These are phyloP conservation scores for Pseudoneurospora amorphoporcata DNA, from an alignment of 495 filamentous ascomycete genomes.

Conservation along the genomic window DNA sequence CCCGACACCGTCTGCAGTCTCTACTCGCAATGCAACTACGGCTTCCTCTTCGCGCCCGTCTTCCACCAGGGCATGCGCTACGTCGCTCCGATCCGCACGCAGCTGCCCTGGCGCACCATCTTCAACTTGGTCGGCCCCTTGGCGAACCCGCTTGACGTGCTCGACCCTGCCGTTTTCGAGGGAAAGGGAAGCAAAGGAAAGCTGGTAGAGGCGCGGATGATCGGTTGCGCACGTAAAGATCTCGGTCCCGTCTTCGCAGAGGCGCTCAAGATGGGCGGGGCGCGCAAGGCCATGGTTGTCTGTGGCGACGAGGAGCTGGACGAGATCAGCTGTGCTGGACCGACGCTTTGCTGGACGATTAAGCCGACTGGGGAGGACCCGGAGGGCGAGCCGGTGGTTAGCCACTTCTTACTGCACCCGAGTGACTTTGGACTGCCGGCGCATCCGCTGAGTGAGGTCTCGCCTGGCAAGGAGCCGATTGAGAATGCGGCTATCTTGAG, in stretches of 20 bases:
- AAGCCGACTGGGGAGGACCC: constrained; percentile 32
- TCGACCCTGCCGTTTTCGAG: background rate
- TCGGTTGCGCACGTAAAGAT: constrained; percentile 80
- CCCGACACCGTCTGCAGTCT: constrained; percentile 56
- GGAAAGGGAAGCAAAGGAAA: background rate
- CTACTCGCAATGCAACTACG: constrained; percentile 74
- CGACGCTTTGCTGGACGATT: constrained; percentile 80
- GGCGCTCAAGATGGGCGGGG: constrained; percentile 66
- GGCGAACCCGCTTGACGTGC: constrained; percentile 70
- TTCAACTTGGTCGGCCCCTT: constrained; percentile 95
- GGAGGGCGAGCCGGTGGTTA: constrained; percentile 44
- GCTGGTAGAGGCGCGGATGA: constrained; percentile 71
- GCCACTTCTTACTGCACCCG: constrained; percentile 66
- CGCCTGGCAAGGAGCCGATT: constrained; percentile 70
- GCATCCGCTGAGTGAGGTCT: constrained; percentile 67
- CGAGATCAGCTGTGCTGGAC: constrained; percentile 82
- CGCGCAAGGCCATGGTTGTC: constrained; percentile 76
- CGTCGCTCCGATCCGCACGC: constrained; percentile 70
- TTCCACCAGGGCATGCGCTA: constrained; percentile 92
- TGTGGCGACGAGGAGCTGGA: constrained; percentile 93
- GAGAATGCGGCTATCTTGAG: constrained; percentile 82
- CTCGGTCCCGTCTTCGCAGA: constrained; percentile 82
- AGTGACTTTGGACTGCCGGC: constrained; percentile 71
- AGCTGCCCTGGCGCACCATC: constrained; percentile 84
- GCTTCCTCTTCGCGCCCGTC: constrained; percentile 90